Base-by-base conservation (phyloP, 1,284 basidiomycete genomes). In the Irpex sp. region DNA sequence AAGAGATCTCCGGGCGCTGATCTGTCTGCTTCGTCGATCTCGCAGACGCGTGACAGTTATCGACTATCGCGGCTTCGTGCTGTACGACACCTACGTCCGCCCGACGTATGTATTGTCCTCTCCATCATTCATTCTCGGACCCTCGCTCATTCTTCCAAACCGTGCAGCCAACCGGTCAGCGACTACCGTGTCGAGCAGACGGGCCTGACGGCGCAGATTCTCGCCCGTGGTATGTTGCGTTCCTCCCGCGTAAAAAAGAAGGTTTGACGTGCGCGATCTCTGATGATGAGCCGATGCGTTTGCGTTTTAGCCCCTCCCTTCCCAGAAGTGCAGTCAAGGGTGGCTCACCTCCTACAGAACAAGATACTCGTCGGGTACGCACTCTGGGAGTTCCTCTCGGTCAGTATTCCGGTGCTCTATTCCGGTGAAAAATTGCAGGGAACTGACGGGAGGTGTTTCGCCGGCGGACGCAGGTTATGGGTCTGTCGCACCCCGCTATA, bases 291-390 rank as follows among this genome's bases (percentile, higher is more conserved):
- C 15, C 39, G 39, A 50, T 21, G 49, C 31, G 31, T 31, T 31
- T 31, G 31, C 31, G 17, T 50, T 15, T 17, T 62, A 85, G 85
- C 82, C 19, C 80, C 83, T 15, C 66, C 71, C 9, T 84, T 85
- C 68, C 71, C 76, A 57, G 76, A 80, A 59, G 81, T 85, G 11
- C 82, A 83, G 68, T 70, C 75, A 19, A 73, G 71, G 26, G 82
- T 85, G 5, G 76, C 78, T 13, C 69, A 70, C 8, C 67, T 83
- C 51, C 76, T 86, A 43, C 71, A 69, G 11, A 75, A 77, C 62
- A 85, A 83, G 70, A 79, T 86, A 36, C 70, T 87, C 55, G 77
- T 87, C 36, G 85, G 86, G 43, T 81, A 87, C 68, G 74, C 76
- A 35, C 69, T 87, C 13, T 86, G 84, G 84, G 72, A 78, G 33